A percentile compares a stretch with the other conserved stretches of the same genome.
These are phyloP conservation scores for Thinopyrum obtusiflorum DNA, from an alignment of 202 grass and related monocot genomes.

Conservation along the genomic window DNA sequence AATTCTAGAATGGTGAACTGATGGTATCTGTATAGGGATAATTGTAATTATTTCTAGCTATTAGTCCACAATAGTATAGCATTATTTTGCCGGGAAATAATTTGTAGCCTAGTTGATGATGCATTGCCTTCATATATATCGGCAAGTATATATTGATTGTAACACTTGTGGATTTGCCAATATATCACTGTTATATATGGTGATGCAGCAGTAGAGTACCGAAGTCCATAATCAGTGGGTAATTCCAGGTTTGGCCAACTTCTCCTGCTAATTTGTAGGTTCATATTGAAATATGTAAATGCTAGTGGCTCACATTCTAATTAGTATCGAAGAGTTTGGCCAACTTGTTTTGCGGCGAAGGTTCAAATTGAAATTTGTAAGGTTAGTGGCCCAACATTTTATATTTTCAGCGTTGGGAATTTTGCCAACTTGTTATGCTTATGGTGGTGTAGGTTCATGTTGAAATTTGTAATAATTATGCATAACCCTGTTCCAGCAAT, in stretches of 20 bases:
- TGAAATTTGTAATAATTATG: background rate
- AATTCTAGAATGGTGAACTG: background rate
- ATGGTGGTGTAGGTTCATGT: background rate
- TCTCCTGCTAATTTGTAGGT: background rate
- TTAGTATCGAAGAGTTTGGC: background rate
- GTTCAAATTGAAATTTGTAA: background rate
- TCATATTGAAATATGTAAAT: background rate
- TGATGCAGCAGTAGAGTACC: background rate
- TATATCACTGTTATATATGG: background rate
- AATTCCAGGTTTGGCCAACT: background rate
- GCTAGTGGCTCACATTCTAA: background rate
- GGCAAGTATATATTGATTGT: slow-evolving; percentile 15
- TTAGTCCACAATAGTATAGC: slow-evolving; percentile 25
- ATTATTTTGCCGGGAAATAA: slow-evolving; percentile 15
- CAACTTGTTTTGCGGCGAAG: background rate
- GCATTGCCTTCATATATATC: slow-evolving; percentile 19
- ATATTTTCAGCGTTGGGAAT: background rate
- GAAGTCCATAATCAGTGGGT: background rate
- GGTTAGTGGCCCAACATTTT: background rate
- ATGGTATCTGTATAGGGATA: background rate
- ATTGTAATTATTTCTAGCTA: slow-evolving; percentile 25
- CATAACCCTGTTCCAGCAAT: background rate
- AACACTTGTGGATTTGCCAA: slow-evolving; percentile 10
- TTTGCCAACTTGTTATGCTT: background rate
- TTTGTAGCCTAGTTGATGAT: slow-evolving; percentile 12